Base-by-base conservation (phyloP, 1,284 basidiomycete species). In the Athelia sp. region DNA sequence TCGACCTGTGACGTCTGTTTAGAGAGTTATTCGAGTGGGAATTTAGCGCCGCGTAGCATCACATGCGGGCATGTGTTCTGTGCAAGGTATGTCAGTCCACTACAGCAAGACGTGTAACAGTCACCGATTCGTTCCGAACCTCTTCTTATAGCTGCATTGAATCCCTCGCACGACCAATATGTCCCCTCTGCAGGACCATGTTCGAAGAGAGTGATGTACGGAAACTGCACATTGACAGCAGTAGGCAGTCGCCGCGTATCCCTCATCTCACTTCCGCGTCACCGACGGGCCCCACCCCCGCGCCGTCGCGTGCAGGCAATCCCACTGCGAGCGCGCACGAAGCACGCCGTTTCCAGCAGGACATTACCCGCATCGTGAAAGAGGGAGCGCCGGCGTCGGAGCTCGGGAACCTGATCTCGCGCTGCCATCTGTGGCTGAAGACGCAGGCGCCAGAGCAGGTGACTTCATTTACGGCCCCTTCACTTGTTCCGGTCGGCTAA, bases 1-100 rank as follows among this genome's bases (percentile, higher is more conserved):
- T 76, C 74, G 36, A 68, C 66, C 6, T 76, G 74, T 66, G 74
- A 76, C 55, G 67, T 76, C 57, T 76, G 74, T 55, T 65, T 74
- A 49, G 74, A 76, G 46, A 58, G 58, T 47, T 76, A 76, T 55
- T 61, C 62, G 36, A 56, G 46, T 19, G 64, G 65, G 36, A 59
- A 50, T 23, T 66, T 69, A 46, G 54, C 62, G 1, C 73, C 73
- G 35, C 66, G 74, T 52, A 61, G 66, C 49, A 74, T 76, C 52
- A 35, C 66, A 19, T 76, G 74, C 43, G 74, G 74, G 10, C 74
- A 76, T 50, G 67, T 69, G 42, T 75, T 76, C 61, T 76, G 69
- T 43, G 58, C 60, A 56, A 66, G 63, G 65, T 69, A 24, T 56
- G 65, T 23, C 45, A 15, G 17, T 40, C 32, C 17, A 48, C 18